A percentile compares a stretch with the other conserved stretches of the same genome.
phyloP scores from a whole-genome alignment of 164 flowering plant genomes.

The Platanus orientalis region DNA sequence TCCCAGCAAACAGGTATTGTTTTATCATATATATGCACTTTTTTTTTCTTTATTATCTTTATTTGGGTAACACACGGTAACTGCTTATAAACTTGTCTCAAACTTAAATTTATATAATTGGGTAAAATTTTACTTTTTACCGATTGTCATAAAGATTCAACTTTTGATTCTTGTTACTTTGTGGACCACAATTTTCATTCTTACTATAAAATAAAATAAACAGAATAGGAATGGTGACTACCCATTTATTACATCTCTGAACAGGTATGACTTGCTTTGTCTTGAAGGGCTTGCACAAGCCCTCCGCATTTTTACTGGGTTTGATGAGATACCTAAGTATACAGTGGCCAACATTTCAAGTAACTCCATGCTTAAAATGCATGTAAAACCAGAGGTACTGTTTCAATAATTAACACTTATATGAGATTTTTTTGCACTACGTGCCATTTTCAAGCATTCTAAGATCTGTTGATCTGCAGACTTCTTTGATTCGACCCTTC shows the following conservation, averaged over 20 bases:
- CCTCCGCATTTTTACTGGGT: constrained; percentile 61
- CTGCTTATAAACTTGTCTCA: too few species aligned
- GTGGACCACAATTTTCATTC: too few species aligned
- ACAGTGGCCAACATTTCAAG: constrained; percentile 35
- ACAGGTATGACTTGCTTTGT: constrained; percentile 89
- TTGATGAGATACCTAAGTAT: constrained; percentile 60
- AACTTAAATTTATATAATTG: too few species aligned
- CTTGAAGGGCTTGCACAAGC: constrained; percentile 90
- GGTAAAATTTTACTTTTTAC: too few species aligned
- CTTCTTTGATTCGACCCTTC: constrained; percentile 67
- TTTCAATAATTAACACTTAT: neutral
- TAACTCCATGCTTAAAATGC: constrained; percentile 67
- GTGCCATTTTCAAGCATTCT: neutral
- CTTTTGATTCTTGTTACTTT: too few species aligned
- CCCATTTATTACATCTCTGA: neutral
- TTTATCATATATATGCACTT: too few species aligned
- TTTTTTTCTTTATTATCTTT: too few species aligned
- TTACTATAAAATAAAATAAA: too few species aligned
- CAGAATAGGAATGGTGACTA: neutral
- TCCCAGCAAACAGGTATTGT: constrained; percentile 82
- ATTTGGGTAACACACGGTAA: too few species aligned
- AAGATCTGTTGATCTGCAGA: constrained; percentile 40
- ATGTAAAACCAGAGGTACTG: constrained; percentile 77
- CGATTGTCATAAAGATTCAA: too few species aligned
- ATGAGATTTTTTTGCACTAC: neutral